These are phyloP conservation scores for Ustilaginoidea virens DNA, from an alignment of 2,329 filamentous ascomycete genomes.

Conservation along the genomic window DNA sequence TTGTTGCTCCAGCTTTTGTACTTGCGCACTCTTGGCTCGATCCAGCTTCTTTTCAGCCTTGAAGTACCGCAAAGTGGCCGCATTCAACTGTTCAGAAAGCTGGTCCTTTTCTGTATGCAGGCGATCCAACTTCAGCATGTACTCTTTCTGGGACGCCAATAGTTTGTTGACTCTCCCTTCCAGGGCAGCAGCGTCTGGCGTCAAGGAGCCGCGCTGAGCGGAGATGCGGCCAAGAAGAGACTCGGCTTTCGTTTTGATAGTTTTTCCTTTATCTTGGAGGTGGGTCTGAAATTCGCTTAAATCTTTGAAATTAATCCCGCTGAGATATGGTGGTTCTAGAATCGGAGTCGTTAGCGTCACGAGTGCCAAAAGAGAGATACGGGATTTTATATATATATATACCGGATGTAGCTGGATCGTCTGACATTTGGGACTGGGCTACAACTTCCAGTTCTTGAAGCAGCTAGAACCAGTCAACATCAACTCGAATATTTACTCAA, in stretches of 20 bases:
- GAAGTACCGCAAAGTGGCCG: constrained; percentile 79
- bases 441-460: constrained; percentile 49
- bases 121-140: constrained; percentile 60
- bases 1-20: constrained; percentile 84
- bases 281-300: constrained; percentile 66
- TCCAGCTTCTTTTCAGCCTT: constrained; percentile 93
- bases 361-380: neutral
- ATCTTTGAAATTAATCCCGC: constrained; percentile 45
- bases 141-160: constrained; percentile 69
- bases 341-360: constrained; percentile 8
- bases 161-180: constrained; percentile 62
- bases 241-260: constrained; percentile 61
- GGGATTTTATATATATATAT: constrained; percentile 2
- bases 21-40: constrained; percentile 72
- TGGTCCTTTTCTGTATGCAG: constrained; percentile 67
- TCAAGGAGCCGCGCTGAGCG: constrained; percentile 33
- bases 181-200: constrained; percentile 55
- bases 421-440: constrained; percentile 29
- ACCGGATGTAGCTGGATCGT: constrained; percentile 11
- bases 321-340: constrained; percentile 39
- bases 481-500: too few species aligned
- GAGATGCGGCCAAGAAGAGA: constrained; percentile 47
- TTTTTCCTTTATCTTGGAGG: constrained; percentile 57
- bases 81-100: constrained; percentile 73
- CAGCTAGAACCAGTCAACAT: too few species aligned